phyloP scores from a whole-genome alignment of 2,329 filamentous ascomycete species.

The Basipetospora chlamydospora region DNA sequence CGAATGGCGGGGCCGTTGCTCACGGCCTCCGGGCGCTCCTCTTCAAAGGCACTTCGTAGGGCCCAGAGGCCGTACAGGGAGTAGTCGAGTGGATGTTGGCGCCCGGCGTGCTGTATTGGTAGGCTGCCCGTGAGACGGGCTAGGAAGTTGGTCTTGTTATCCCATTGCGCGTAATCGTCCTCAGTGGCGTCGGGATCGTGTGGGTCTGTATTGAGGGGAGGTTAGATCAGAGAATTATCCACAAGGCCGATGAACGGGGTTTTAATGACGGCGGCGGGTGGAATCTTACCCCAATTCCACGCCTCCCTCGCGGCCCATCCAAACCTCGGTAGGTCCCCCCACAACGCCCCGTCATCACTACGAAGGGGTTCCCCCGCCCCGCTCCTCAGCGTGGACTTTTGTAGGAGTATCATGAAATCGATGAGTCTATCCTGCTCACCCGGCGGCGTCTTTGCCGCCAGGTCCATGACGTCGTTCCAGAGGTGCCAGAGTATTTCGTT shows the following conservation, averaged over 20 bases:
- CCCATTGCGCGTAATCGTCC: constrained; percentile 3
- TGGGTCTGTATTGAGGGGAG: background rate
- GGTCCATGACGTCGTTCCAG: constrained; percentile 12
- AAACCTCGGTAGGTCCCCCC: constrained; percentile 16
- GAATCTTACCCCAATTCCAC: constrained; percentile 14
- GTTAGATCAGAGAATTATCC: background rate
- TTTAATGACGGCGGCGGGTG: background rate
- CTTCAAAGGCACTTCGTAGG: constrained; percentile 15
- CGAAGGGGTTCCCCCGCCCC: constrained; percentile 10
- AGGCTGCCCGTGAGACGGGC: constrained; percentile 13
- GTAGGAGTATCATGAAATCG: constrained; percentile 11
- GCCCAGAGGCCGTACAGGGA: constrained; percentile 16
- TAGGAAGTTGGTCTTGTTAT: constrained; percentile 13
- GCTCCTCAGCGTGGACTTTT: constrained; percentile 8
- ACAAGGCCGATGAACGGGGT: background rate
- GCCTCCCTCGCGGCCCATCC: constrained; percentile 13
- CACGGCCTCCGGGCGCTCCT: constrained; percentile 2
- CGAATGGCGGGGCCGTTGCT: background rate
- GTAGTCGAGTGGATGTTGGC: constrained; percentile 11
- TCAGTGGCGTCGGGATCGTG: background rate
- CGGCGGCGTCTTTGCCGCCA: constrained; percentile 10
- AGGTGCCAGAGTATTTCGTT: constrained; percentile 11
- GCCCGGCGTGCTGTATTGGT: background rate
- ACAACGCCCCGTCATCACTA: constrained; percentile 11
- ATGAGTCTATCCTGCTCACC: constrained; percentile 12